Base-by-base conservation (phyloP, 345 rosid species). In the Eucalyptus cloeziana region DNA sequence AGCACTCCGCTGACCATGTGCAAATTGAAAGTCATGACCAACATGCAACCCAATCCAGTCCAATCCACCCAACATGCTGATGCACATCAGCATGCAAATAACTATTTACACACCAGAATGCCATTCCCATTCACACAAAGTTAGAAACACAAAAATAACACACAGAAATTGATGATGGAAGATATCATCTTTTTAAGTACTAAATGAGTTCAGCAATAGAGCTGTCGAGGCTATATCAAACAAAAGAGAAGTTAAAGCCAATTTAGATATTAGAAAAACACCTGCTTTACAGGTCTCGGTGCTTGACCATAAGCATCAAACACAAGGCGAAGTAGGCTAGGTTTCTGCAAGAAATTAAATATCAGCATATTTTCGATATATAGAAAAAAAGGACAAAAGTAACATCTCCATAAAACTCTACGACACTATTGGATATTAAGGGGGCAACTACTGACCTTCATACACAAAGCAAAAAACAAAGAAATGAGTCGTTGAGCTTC, bases 401-500 rank as follows among this genome's bases (percentile, higher is more conserved):
- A 88, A 87, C 52, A 69, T 60, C 71, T n/a, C 40, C 89, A 87
- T 11, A 52, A 30, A 88, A 51, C 50, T 47, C 30, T 31, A n/a
- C 7, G 5, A 52, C 30, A 37, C 27, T 86, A 87, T 64, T 81
- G 90, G 88, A 49, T 86, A 37, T 83, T 60, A 50, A 86, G 71
- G 56, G 80, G 86, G 69, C 47, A 81, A 60, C 58, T 30, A 85
- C 94, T 86, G 86, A 97, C 99, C 99, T 97, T 97, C 89, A 96
- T 96, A 91, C 99, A 97, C 87, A 97, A 95, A 90, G 99, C 98
- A 88, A 96, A 97, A 94, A 93, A 96, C 91, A 97, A 92, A 90
- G 99, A 97, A 90, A 94, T 91, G n/a, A 93, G 93, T 87, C 97
- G 94, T 90, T 97, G 99, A 89, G 97, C 97, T 92, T 97, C 99